Evolutionary conservation across 345 rosid species (phyloP).

Genomic region (Gossypium sturtianum): DNA sequence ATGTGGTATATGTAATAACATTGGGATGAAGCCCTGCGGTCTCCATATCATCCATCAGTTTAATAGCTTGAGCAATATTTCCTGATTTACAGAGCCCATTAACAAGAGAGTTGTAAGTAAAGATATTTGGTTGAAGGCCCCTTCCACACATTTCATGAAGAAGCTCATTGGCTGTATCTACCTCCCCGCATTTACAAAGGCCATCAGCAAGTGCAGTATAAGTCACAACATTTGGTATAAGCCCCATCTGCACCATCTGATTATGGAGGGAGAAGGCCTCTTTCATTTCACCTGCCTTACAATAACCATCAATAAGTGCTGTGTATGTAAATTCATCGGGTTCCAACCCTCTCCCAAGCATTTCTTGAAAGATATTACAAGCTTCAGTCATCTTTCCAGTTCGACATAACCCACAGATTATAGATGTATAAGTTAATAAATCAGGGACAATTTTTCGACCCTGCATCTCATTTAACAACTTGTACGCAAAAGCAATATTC

Average conservation of each 20-base stretch:
- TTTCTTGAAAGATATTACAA: constrained; percentile 49
- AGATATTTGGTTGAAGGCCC: constrained; percentile 72
- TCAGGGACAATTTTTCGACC: constrained; percentile 45
- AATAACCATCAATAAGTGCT: constrained; percentile 76
- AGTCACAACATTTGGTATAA: constrained; percentile 72
- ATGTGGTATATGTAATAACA: constrained; percentile 64
- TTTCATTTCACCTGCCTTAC: constrained; percentile 64
- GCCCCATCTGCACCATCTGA: constrained; percentile 64
- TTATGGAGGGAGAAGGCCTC: constrained; percentile 78
- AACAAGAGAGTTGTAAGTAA: constrained; percentile 66
- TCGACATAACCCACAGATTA: constrained; percentile 68
- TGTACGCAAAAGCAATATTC: constrained; percentile 43
- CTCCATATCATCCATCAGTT: constrained; percentile 72
- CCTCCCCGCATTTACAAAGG: constrained; percentile 73
- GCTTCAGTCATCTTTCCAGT: constrained; percentile 65
- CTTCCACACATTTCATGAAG: constrained; percentile 71
- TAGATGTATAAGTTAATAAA: constrained; percentile 62
- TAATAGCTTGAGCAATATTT: constrained; percentile 50
- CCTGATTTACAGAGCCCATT: constrained; percentile 88
- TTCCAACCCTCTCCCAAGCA: constrained; percentile 48
- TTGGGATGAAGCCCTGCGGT: constrained; percentile 54
- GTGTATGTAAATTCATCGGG: constrained; percentile 79
- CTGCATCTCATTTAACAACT: constrained; percentile 58
- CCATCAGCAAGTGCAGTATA: constrained; percentile 84
- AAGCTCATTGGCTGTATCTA: constrained; percentile 83